These are phyloP conservation scores for Cucurbita pepo DNA, from an alignment of 306 rosid genomes.

Conservation along the genomic window DNA sequence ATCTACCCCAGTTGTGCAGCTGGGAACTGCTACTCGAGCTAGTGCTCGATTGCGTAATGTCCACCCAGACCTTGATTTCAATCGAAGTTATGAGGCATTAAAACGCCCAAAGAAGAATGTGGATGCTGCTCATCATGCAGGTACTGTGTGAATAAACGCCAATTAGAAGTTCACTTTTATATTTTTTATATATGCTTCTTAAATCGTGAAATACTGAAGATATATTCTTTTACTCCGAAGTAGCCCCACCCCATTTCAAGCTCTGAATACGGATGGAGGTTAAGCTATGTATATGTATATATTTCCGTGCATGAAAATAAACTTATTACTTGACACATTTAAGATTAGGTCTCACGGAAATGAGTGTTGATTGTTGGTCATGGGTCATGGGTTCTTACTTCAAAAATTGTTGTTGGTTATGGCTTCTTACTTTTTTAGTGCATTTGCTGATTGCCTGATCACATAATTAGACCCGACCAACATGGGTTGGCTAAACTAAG, in stretches of 20 bases:
- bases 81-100: constrained; percentile 47
- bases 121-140: constrained; percentile 45
- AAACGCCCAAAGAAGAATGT: constrained; percentile 49
- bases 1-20: constrained; percentile 61
- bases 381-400: too few species aligned
- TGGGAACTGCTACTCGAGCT: constrained; percentile 47
- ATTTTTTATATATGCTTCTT: neutral
- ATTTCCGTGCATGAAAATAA: too few species aligned
- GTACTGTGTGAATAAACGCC: constrained; percentile 15
- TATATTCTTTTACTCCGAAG: neutral
- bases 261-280: neutral
- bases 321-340: too few species aligned
- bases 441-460: too few species aligned
- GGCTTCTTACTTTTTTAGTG: too few species aligned
- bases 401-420: too few species aligned
- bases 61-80: constrained; percentile 65
- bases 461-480: too few species aligned
- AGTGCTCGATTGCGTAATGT: constrained; percentile 91
- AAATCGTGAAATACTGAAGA: neutral
- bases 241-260: neutral
- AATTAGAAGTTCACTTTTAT: neutral
- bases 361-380: too few species aligned
- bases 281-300: too few species aligned
- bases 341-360: too few species aligned
- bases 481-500: too few species aligned